phyloP scores from a whole-genome alignment of 2,329 filamentous ascomycete species.

The Talaromyces sp. region DNA sequence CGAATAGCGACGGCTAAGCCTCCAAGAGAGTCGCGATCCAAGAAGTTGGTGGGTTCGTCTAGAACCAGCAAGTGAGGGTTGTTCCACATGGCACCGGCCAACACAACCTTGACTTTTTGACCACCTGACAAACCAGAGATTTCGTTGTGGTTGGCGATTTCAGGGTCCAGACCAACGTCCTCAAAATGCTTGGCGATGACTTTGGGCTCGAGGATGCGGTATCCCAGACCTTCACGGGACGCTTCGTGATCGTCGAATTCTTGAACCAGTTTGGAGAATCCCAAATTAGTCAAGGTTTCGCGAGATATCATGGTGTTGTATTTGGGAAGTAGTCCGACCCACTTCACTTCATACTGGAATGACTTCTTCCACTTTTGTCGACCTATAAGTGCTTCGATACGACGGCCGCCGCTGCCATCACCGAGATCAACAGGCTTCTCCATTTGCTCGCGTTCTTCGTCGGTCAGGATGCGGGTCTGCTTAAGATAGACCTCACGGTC shows the following conservation, averaged over 20 bases:
- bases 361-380: slow-evolving; percentile 99
- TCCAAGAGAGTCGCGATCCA: slow-evolving; percentile 95
- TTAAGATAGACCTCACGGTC: slow-evolving; percentile 97
- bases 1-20: slow-evolving; percentile 96
- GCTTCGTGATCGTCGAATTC: slow-evolving; percentile 99
- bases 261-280: slow-evolving; percentile 89
- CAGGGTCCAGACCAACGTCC: slow-evolving; percentile 89
- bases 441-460: slow-evolving; percentile 82
- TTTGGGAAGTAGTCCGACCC: slow-evolving; percentile 82
- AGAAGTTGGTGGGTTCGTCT: slow-evolving; percentile 98
- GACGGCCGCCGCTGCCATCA: slow-evolving; percentile 70
- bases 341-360: slow-evolving; percentile 99
- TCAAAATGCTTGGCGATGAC: slow-evolving; percentile 98
- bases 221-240: slow-evolving; percentile 95
- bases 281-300: slow-evolving; percentile 78
- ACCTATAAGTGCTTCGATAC: slow-evolving; percentile 85
- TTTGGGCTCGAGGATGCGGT: slow-evolving; percentile 85
- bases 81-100: slow-evolving; percentile 97
- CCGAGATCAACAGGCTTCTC: slow-evolving; percentile 80
- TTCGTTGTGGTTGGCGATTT: slow-evolving; percentile 98
- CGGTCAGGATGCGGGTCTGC: slow-evolving; percentile 85
- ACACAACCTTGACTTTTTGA: slow-evolving; percentile 98
- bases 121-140: slow-evolving; percentile 93
- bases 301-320: slow-evolving; percentile 88
- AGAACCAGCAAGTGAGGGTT: slow-evolving; percentile 96